Base-by-base conservation (phyloP, 1,284 basidiomycete genomes). In the Heimioporus retisporus region DNA sequence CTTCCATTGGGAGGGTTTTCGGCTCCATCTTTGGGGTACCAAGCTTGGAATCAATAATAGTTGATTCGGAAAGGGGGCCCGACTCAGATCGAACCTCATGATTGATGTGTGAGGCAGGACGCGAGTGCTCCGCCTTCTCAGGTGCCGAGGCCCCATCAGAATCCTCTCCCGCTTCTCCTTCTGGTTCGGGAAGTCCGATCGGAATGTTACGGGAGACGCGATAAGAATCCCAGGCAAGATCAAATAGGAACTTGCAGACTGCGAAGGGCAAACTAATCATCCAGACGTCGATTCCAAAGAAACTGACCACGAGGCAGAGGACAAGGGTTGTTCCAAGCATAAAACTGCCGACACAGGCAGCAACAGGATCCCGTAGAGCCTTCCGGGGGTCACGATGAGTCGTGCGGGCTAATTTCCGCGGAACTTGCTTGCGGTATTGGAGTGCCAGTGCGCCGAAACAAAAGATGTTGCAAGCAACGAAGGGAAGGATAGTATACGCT, bases 401-500 rank as follows among this genome's bases (percentile, higher is more conserved):
- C 4, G 74, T 76, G 11, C 73, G 72, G 10, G 81, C 74, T 55
- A 93, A 80, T 69, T 68, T 78, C 44, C 77, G 80, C 1, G 89
- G 90, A 16, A 93, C 82, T 14, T 80, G 65, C 6, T 83, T 76
- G 55, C 85, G 85, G 75, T 89, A 93, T 65, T 90, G 85, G 51
- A 87, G 71, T 7, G 81, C 83, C 40, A 92, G 82, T 16, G 86
- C 85, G 11, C 84, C 73, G 70, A 89, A 88, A 66, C 88, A 86
- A 35, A 83, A 79, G 18, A 88, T 10, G 53, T 83, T 89, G 71
- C 90, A 92, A 25, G 84, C 87, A 23, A 93, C 72, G 73, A 93
- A 91, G 5, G 92, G 91, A 14, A 93, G 81, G 64, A 90, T 88
- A 15, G 90, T 90, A 72, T 92, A 91, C 0, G 90, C 90, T 3